Evolutionary conservation across 768 basidiomycete species (phyloP), one percentile per base, ranked within the genome.

Genomic region (Termitomyces sp.): DNA sequence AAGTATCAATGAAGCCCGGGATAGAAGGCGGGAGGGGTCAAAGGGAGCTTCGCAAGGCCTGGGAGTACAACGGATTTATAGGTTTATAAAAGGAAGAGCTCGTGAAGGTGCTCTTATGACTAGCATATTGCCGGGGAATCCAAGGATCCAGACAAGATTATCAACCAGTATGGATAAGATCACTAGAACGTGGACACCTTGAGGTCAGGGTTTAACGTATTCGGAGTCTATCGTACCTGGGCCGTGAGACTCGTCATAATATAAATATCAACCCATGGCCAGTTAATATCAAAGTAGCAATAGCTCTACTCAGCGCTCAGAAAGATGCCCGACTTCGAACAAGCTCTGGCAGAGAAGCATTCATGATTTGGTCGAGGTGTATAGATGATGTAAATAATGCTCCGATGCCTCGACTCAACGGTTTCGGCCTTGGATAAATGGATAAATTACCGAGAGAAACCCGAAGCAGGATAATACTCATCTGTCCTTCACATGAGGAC

Each of bases 161-260:
- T 71, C 69, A 65, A 66, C 65, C 61, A 66, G 61, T 65, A 41
- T 66, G 74, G 72, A 73, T 71, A 72, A 74, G 74, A 79, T 78
- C 76, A 43, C 41, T 20, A 75, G 70, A 80, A 77, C 79, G 79
- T 80, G 79, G 70, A 63, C 61, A 67, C 78, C 79, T 75, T 75
- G 70, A 76, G 77, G 76, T 73, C 41, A 51, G 61, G 52, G 52
- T 38, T 38, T 38, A 18, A 47, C 40, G 50, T 30, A 38, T 49
- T 63, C 65, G 60, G 60, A 60, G 50, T 59, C 50, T n/a, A 50
- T 64, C 63, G 64, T 62, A 56, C 51, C 47, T 57, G 62, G 49
- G 62, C 32, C 67, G 67, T 68, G 65, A 58, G 64, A 67, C 33
- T 59, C 33, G 26, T 38, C 8, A 20, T n/a, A 18, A n/a, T 43